phyloP scores from a whole-genome alignment of 768 basidiomycete genomes.

The Pleurotus salmoneostramineus region DNA sequence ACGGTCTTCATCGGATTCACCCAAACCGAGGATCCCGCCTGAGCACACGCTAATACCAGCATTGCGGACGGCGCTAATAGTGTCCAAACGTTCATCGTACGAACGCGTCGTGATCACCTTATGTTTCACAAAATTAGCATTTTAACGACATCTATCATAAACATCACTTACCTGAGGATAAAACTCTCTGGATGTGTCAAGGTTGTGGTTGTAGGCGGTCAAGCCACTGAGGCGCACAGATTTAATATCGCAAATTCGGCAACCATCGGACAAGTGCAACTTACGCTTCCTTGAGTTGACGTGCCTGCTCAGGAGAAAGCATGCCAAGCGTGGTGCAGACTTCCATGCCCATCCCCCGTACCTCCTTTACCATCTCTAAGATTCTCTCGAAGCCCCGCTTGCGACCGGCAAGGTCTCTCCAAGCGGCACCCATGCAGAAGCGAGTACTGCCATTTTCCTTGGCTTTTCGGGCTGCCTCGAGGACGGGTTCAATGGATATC shows the following conservation, averaged over 20 bases:
- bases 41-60: slow-evolving; percentile 98
- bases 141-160: neutral
- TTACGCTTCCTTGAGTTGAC: slow-evolving; percentile 88
- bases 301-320: slow-evolving; percentile 91
- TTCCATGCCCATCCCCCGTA: slow-evolving; percentile 97
- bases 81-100: slow-evolving; percentile 90
- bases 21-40: slow-evolving; percentile 92
- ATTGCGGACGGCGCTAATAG: slow-evolving; percentile 85
- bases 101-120: slow-evolving; percentile 94
- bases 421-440: slow-evolving; percentile 99
- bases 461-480: slow-evolving; percentile 89
- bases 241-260: slow-evolving; percentile 10
- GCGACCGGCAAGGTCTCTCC: slow-evolving; percentile 90
- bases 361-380: slow-evolving; percentile 85
- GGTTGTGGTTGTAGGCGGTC: slow-evolving; percentile 98
- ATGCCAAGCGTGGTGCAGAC: slow-evolving; percentile 99
- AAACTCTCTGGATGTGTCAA: slow-evolving; percentile 96
- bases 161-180: slow-evolving; percentile 71
- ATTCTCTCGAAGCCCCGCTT: slow-evolving; percentile 94
- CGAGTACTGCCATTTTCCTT: slow-evolving; percentile 96
- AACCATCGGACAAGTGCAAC: slow-evolving; percentile 20
- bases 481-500: slow-evolving; percentile 86
- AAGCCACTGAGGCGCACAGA: slow-evolving; percentile 54
- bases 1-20: slow-evolving; percentile 86
- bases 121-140: neutral